A percentile compares a stretch with the other conserved stretches of the same genome.
Evolutionary conservation across 2,329 filamentous ascomycete genomes (phyloP).

Genomic region (Triangularia verruculosa): DNA sequence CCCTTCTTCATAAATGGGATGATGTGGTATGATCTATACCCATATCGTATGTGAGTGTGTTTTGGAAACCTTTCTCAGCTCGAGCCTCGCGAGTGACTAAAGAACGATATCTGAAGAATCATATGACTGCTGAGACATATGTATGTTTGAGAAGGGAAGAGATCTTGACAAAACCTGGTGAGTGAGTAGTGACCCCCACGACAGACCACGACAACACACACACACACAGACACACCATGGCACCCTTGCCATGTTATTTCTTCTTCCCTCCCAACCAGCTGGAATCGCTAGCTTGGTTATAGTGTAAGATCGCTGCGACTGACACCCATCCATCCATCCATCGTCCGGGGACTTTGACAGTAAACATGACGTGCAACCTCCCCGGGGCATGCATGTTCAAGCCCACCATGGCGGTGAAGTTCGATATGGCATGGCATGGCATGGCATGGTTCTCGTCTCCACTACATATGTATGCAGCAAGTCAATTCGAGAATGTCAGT

Average conservation of each 20-base stretch:
- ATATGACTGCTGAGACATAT: background rate
- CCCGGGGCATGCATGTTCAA: background rate
- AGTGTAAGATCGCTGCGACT: no score
- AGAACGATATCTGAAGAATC: background rate
- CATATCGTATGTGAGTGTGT: background rate
- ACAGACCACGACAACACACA: background rate
- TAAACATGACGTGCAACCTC: background rate
- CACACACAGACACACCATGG: background rate
- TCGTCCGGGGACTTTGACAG: background rate
- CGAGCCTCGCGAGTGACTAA: background rate
- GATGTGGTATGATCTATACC: background rate
- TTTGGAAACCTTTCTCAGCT: background rate
- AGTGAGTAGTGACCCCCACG: background rate
- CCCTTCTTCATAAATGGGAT: background rate
- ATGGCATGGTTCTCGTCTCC: background rate
- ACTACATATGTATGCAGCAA: no score
- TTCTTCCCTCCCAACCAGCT: background rate
- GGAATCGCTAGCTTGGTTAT: background rate
- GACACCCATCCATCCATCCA: background rate
- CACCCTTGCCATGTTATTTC: background rate
- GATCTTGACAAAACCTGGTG: background rate
- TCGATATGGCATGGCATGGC: background rate
- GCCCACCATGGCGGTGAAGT: background rate
- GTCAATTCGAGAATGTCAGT: background rate
- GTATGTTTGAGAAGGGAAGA: no score